A percentile compares a stretch with the other conserved stretches of the same genome.
Evolutionary conservation across 257 asterid genomes (phyloP).

Genomic region (Solanum tarapatanum): DNA sequence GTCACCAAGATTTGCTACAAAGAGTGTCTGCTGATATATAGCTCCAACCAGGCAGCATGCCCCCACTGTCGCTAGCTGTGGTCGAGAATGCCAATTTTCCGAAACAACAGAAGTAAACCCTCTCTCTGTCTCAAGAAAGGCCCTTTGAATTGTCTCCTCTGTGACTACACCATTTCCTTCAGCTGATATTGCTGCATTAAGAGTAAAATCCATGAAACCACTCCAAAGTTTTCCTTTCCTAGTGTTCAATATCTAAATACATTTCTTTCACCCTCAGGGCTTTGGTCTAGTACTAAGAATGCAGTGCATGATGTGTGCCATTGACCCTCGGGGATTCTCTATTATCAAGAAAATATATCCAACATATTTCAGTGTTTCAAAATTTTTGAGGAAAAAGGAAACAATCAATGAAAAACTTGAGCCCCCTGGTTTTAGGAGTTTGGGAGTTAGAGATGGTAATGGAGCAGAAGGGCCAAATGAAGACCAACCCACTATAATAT

Average conservation of each 20-base stretch:
- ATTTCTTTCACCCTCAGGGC: not conserved
- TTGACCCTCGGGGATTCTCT: not conserved
- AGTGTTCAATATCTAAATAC: not conserved
- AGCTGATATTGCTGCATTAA: constrained; percentile 23
- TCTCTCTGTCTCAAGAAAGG: constrained; percentile 24
- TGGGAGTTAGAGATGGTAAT: not conserved
- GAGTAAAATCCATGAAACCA: constrained; percentile 12
- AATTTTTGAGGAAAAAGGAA: not conserved
- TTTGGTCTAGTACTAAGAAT: not conserved
- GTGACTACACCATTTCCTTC: constrained; percentile 18
- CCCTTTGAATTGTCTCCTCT: constrained; percentile 17
- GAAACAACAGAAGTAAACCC: constrained; percentile 22
- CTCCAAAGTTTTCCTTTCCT: not conserved
- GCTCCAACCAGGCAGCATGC: constrained; percentile 67
- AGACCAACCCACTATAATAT: not conserved
- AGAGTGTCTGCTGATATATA: constrained; percentile 23
- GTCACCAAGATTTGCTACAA: constrained; percentile 32
- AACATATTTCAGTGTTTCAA: not conserved
- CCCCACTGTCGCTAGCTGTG: constrained; percentile 78
- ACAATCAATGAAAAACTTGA: not conserved
- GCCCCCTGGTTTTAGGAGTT: not conserved
- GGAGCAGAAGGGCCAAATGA: not conserved
- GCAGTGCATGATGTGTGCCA: not conserved
- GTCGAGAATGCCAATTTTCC: constrained; percentile 24
- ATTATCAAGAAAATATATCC: not conserved